Evolutionary conservation across 2,329 filamentous ascomycete genomes (phyloP).

Genomic region (Epicoccum sorghinum): DNA sequence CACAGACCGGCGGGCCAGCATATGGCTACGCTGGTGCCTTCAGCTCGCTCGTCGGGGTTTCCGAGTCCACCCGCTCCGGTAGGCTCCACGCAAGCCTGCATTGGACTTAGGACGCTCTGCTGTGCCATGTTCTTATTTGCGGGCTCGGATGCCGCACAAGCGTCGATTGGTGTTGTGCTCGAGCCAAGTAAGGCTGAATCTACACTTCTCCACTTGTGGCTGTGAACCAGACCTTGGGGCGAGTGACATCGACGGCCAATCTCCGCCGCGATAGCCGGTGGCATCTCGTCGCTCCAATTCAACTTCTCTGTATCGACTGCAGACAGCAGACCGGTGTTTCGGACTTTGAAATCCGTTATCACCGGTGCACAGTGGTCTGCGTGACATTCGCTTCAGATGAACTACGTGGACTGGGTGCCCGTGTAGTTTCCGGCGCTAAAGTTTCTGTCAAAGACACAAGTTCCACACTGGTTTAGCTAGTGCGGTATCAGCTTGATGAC

Average conservation of each 20-base stretch:
- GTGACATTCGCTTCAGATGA: neutral
- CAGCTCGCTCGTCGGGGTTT: constrained; percentile 14
- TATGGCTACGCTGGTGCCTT: neutral
- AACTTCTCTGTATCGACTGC: neutral
- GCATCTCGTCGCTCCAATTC: neutral
- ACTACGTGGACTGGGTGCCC: neutral
- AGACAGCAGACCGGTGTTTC: neutral
- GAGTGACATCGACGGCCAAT: neutral
- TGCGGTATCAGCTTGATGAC: neutral
- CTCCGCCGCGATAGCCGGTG: constrained; percentile 2
- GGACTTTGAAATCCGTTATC: neutral
- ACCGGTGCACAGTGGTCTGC: neutral
- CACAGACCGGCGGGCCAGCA: neutral
- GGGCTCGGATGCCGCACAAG: constrained; percentile 3
- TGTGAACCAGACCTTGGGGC: neutral
- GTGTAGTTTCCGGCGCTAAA: constrained; percentile 13
- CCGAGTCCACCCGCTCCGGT: constrained; percentile 13
- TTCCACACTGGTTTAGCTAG: constrained; percentile 5
- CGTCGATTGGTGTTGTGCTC: constrained; percentile 12
- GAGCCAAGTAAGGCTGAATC: constrained; percentile 17
- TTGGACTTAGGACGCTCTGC: constrained; percentile 16
- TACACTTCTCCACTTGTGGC: constrained; percentile 7
- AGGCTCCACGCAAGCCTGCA: constrained; percentile 20
- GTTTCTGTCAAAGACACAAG: constrained; percentile 4
- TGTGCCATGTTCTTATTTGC: constrained; percentile 13